A percentile compares a stretch with the other conserved stretches of the same genome.
These are phyloP conservation scores for Mychonastes homosphaera DNA, from an alignment of 139 green algal genomes.

Conservation along the genomic window DNA sequence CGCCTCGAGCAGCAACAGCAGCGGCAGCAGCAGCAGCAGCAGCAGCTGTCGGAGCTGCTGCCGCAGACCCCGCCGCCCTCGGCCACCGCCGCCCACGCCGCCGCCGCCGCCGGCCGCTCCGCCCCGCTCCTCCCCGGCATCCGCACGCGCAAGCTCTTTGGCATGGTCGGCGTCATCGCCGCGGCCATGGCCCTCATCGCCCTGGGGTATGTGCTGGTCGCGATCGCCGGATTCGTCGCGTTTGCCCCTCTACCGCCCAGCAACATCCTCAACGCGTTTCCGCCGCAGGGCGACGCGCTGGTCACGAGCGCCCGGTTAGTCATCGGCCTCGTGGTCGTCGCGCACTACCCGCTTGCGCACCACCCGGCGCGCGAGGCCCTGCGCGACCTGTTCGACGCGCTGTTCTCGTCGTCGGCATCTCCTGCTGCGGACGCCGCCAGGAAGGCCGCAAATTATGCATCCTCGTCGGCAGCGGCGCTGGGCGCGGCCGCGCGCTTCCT, in stretches of 20 bases:
- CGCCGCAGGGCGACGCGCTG: conserved; percentile 17
- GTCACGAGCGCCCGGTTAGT: background rate
- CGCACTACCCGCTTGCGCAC: conserved; percentile 16
- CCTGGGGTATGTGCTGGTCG: background rate
- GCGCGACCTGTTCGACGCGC: conserved; percentile 12
- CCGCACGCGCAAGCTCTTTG: conserved; percentile 1
- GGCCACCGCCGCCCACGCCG: too few relatives aligned
- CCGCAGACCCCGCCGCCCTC: background rate
- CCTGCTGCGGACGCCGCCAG: too few relatives aligned
- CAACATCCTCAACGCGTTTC: conserved; percentile 58
- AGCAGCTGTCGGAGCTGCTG: background rate
- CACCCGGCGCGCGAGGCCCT: conserved; percentile 12
- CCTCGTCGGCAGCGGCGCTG: too few relatives aligned
- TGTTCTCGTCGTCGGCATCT: background rate
- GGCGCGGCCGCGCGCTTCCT: too few relatives aligned
- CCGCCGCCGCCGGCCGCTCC: background rate
- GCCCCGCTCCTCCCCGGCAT: background rate
- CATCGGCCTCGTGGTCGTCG: conserved; percentile 7
- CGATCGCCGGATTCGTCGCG: conserved; percentile 34
- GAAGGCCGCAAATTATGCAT: too few relatives aligned
- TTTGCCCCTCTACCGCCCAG: conserved; percentile 32
- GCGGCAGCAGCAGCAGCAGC: background rate
- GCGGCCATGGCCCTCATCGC: background rate
- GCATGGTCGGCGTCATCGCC: background rate
- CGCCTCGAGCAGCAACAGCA: background rate